Conservation (phyloP, 2,329 filamentous ascomycete species). For the Chrysosporium keratinophilum region DNA sequence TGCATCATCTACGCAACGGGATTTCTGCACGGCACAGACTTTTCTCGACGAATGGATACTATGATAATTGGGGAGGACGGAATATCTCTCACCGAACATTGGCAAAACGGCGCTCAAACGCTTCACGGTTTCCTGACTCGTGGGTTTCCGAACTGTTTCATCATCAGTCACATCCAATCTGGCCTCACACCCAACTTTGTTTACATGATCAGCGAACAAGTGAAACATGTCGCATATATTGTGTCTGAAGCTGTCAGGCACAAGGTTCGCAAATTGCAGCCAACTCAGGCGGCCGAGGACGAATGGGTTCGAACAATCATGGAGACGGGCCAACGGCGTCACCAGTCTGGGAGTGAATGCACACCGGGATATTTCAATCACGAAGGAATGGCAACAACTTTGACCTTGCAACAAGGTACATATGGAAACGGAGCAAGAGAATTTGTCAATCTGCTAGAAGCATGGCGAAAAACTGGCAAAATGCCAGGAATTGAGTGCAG, state of each 20-base stretch:
- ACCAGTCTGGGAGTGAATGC: constrained; percentile 1
- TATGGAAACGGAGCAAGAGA: not conserved
- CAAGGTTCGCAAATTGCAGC: constrained; percentile 3
- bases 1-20: constrained; percentile 41
- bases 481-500: constrained; percentile 1
- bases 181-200: constrained; percentile 17
- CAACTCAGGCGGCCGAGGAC: not conserved
- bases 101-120: constrained; percentile 39
- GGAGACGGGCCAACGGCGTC: not conserved
- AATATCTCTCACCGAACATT: constrained; percentile 39
- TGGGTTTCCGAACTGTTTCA: constrained; percentile 49
- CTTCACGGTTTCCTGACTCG: constrained; percentile 43
- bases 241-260: constrained; percentile 1
- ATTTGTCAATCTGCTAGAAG: constrained; percentile 1
- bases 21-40: constrained; percentile 22
- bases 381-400: not conserved
- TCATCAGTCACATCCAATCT: constrained; percentile 36
- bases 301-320: constrained; percentile 5
- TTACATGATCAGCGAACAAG: constrained; percentile 7
- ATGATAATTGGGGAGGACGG: constrained; percentile 39
- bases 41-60: constrained; percentile 23
- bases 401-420: constrained; percentile 2
- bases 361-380: constrained; percentile 4
- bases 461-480: not conserved
- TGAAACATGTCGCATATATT: constrained; percentile 9